These are phyloP conservation scores for Eragrostis nindensis DNA, from an alignment of 176 grass and related monocot species.

Conservation along the genomic window DNA sequence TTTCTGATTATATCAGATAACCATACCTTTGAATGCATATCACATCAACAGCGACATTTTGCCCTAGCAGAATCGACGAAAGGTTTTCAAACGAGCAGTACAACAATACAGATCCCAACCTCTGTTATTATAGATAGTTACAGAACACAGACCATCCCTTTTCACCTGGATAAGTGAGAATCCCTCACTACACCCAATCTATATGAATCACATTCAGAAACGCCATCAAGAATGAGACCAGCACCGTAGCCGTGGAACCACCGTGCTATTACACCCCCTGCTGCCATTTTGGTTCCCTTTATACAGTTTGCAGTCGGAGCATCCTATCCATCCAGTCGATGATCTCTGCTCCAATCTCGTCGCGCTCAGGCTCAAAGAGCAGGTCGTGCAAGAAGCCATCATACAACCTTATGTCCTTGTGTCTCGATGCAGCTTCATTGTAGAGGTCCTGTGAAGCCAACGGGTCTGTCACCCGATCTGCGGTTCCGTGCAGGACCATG, in stretches of 20 bases:
- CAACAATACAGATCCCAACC: not conserved
- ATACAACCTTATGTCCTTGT: constrained; percentile 83
- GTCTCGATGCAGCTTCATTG: constrained; percentile 56
- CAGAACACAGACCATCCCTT: constrained; percentile 22
- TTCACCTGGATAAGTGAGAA: not conserved
- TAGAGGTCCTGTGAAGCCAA: constrained; percentile 81
- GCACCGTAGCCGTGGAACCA: not conserved
- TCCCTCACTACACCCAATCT: not conserved
- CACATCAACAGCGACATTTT: not conserved
- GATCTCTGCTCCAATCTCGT: constrained; percentile 79
- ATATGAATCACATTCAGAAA: constrained; percentile 19
- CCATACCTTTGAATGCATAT: not conserved
- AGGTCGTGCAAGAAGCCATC: constrained; percentile 94
- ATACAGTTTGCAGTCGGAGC: constrained; percentile 32
- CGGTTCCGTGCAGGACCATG: constrained; percentile 89
- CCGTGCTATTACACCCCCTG: not conserved
- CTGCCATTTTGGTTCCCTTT: not conserved
- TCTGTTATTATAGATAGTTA: constrained; percentile 13
- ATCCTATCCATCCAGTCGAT: constrained; percentile 88
- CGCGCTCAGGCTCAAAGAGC: constrained; percentile 90
- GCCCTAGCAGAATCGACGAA: not conserved
- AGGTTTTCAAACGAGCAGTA: not conserved
- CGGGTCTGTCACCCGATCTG: constrained; percentile 89
- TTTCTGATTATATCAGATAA: not conserved
- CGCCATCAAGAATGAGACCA: constrained; percentile 11